Evolutionary conservation across 176 grass and related monocot species (phyloP), one percentile per base, ranked within the genome.

Genomic region (Cocos nucifera): DNA sequence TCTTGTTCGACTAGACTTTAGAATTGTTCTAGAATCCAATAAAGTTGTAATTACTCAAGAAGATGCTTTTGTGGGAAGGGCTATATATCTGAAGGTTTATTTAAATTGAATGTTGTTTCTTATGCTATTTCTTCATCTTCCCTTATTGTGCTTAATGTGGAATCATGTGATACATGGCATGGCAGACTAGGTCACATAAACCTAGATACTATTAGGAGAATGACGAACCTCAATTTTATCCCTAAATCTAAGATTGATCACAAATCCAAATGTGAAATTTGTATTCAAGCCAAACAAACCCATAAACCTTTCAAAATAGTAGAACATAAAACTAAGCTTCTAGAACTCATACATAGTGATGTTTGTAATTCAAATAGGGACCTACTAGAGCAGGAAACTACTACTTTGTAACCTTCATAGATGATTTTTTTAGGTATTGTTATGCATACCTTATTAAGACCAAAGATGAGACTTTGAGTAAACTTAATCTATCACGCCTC

Each of bases 361-460:
- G 66, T 69, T 52, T 53, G 50, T 28, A 22, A 69, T 55, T 69
- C 66, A 56, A 69, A 49, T 58, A 50, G 51, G 54, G 53, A n/a
- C 17, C 15, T 8, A 55, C 53, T 70, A 70, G 67, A 59, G 67
- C 3, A 39, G 67, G 27, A 70, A 59, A 51, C 39, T 15, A 17
- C 14, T 59, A 70, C 14, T 70, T 70, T 58, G 18, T 70, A 24
- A 70, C 23, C 9, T 70, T 70, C 35, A 70, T 70, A 57, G 23
- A 58, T 59, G 52, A 49, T 44, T 59, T 9, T 21, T 70, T 24
- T 15, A 70, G 4, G 56, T 59, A 35, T 58, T 70, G 67, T 59
- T 70, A 70, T 58, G 35, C 24, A 39, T 70, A 71, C 48, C 29
- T 59, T 50, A 22, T 71, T 4, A 71, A 44, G 48, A 59, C 53